Evolutionary conservation across 306 rosid species (phyloP), one percentile per base, ranked within the genome.

Genomic region (Quercus ilex): DNA sequence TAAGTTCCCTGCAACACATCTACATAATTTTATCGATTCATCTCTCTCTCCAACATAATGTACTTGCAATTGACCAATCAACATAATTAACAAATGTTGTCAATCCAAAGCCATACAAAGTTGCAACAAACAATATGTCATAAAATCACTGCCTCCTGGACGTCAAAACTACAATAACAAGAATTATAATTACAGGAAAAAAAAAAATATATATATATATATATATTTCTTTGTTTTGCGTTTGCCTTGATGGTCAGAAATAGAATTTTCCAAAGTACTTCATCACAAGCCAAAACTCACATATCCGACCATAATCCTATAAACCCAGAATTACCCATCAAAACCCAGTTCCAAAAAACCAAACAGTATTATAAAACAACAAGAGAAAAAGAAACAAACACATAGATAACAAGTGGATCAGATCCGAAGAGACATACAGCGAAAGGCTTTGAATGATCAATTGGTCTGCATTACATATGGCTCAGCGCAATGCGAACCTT

Each of bases 401-500:
- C 78, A 67, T 58, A 67, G 4, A 53, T 43, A 30, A 60, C 10
- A 26, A 71, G 6, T 67, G 77, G 77, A 86, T 87, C 93, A 78
- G 83, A 88, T 83, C 86, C 64, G 74, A 53, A 57, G 51, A 74
- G 19, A 81, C 55, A 51, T 80, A 80, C 55, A 31, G 74, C 43
- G 74, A 58, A 83, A 41, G 52, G 69, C 28, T 31, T 71, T 64
- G 58, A 20, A 49, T 52, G 56, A 72, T 74, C 63, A 56, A 21
- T 49, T 38, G 67, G 7, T 20, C 55, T 69, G 18, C 43, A 75
- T 69, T 51, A 43, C 64, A 78, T 51, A 55, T 46, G 57, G 53
- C 53, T 11, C 73, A 68, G 51, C 55, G 69, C 73, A 87, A 75
- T 79, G 84, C 84, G 64, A 87, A 81, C 82, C 84, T 78, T 52